A percentile compares a stretch with the other conserved stretches of the same genome.
Conservation (phyloP, 768 basidiomycete species). For the Hericium coralloides region DNA sequence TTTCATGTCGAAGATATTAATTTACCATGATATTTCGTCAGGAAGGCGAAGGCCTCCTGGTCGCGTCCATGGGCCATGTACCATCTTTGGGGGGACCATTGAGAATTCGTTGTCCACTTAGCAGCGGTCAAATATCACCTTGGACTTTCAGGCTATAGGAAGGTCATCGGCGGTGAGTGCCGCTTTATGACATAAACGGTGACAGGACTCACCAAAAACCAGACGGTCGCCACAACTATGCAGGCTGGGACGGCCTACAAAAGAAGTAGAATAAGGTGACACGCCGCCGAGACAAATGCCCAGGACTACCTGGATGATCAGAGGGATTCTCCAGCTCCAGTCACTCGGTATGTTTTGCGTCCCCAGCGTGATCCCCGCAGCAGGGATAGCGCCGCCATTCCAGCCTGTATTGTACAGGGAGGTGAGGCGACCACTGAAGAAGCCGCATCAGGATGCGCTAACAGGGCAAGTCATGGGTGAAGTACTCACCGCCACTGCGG, state of each 20-base stretch:
- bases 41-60: neutral
- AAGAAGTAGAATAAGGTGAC: no score
- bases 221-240: neutral
- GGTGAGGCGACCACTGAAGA: neutral
- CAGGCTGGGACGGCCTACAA: neutral
- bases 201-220: neutral
- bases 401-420: conserved; percentile 1
- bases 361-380: neutral
- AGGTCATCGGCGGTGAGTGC: no score
- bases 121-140: neutral
- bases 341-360: neutral
- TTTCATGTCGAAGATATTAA: no score
- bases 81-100: neutral
- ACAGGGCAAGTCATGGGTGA: neutral
- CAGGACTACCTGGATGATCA: neutral
- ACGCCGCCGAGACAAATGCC: no score
- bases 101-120: no score
- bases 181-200: no score
- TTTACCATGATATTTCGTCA: conserved; percentile 1
- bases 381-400: neutral
- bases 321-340: conserved; percentile 3
- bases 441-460: neutral
- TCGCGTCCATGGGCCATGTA: conserved; percentile 1
- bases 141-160: neutral
- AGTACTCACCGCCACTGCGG: neutral